phyloP scores from a whole-genome alignment of 2,329 filamentous ascomycete genomes.

The Botrytis porri region DNA sequence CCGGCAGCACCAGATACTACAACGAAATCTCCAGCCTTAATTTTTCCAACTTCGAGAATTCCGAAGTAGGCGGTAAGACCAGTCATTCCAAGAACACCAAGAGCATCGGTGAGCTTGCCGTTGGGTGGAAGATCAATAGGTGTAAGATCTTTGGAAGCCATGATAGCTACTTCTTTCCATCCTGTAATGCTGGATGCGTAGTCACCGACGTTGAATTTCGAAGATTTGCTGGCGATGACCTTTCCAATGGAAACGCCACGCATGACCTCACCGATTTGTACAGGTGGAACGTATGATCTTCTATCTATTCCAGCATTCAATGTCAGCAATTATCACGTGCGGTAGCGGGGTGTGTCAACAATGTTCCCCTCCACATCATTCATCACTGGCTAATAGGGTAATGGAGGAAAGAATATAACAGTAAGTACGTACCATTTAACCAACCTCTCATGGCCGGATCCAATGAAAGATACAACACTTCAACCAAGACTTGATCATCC shows the following conservation, averaged over 20 bases:
- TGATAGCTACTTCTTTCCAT: slow-evolving; percentile 65
- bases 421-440: slow-evolving; percentile 53
- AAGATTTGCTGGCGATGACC: slow-evolving; percentile 58
- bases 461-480: slow-evolving; percentile 62
- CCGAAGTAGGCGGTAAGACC: slow-evolving; percentile 76
- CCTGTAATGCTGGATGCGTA: slow-evolving; percentile 55
- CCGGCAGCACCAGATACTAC: slow-evolving; percentile 77
- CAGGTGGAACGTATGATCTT: slow-evolving; percentile 65
- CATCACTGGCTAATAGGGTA: background rate
- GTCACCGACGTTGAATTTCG: slow-evolving; percentile 54
- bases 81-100: slow-evolving; percentile 62
- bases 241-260: slow-evolving; percentile 59
- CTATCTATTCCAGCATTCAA: slow-evolving; percentile 36
- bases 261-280: slow-evolving; percentile 67
- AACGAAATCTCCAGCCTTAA: slow-evolving; percentile 68
- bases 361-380: background rate
- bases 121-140: slow-evolving; percentile 43
- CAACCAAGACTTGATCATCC: slow-evolving; percentile 62
- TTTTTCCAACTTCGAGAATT: slow-evolving; percentile 64
- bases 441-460: slow-evolving; percentile 76
- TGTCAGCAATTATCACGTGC: slow-evolving; percentile 11
- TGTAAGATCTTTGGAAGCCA: slow-evolving; percentile 51
- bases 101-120: slow-evolving; percentile 53
- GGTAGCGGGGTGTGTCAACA: background rate
- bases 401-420: background rate